Base-by-base conservation (phyloP, 495 filamentous ascomycete species). In the Trichoderma asperelloides region DNA sequence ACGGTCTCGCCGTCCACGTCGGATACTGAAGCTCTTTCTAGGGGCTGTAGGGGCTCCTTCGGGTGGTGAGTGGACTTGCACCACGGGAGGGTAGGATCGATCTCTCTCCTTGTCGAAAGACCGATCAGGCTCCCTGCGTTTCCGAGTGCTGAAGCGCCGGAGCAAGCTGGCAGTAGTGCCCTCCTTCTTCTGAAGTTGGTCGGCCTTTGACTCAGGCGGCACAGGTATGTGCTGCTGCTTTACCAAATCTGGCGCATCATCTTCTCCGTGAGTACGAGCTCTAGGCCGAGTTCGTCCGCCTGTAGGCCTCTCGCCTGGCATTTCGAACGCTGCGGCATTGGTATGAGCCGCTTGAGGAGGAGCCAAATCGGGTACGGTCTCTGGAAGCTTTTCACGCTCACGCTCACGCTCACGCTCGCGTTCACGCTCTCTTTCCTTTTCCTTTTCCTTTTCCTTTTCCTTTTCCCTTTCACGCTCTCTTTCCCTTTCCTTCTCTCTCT, bases 231-330 rank as follows among this genome's bases (percentile, higher is more conserved):
- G 71, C 13, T 92, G 87, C 21, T 89, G 76, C 71, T 88, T 89
- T 76, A 92, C 79, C 3, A 83, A 84, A 63, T 95, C 90, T 3
- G 87, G 80, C 18, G 93, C 84, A 41, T 99, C 96, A 69, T 98
- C 95, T 76, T 98, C 95, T 51, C 95, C 96, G 73, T 98, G 96
- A 0, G 95, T 98, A 66, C 96, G 81, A 37, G 95, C 93, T 55
- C 95, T 85, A 13, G 92, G 92, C 63, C 95, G 84, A 30, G 90
- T 88, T 40, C 95, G 84, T 67, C 89, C 87, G 30, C 91, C 89
- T 5, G 88, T 89, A 65, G 90, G 83, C 68, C 85, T 88, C 74
- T 96, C 92, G 25, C 93, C 93, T 2, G 87, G 84, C 78, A 96
- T 85, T 70, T 96, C 91, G 72, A 93, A 95, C 16, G 87, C 78